A percentile compares a stretch with the other conserved stretches of the same genome.
Evolutionary conservation across 805 yeast genomes (phyloP).

Genomic region (Schwanniomyces polymorphus): DNA sequence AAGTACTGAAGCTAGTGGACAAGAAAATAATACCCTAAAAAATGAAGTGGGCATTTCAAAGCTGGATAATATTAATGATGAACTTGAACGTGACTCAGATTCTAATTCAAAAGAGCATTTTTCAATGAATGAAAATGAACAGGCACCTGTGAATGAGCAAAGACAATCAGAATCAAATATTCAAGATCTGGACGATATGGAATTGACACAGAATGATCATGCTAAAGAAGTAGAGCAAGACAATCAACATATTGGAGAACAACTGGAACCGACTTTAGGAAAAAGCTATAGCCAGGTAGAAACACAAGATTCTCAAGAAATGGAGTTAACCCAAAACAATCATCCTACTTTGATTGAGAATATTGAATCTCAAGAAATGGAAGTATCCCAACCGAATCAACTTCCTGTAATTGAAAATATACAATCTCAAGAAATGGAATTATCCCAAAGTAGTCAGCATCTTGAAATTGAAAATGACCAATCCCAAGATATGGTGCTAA

Average conservation of each 20-base stretch:
- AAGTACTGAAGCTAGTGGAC: no score
- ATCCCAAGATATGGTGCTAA: slow-evolving; percentile 22
- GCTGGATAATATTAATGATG: no score
- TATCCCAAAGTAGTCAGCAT: slow-evolving; percentile 6
- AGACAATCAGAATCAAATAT: no score
- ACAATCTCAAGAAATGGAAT: slow-evolving; percentile 10
- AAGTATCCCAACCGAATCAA: neutral
- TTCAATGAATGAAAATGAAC: no score
- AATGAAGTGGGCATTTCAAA: no score
- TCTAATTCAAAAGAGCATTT: no score
- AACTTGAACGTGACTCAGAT: no score
- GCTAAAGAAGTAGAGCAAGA: neutral
- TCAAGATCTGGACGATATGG: slow-evolving; percentile 7
- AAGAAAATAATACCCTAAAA: no score
- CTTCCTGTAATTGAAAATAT: neutral
- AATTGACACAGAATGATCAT: slow-evolving; percentile 7
- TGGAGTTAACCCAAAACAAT: slow-evolving; percentile 10
- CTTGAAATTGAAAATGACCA: slow-evolving; percentile 1
- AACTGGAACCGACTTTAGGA: no score
- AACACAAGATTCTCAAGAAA: slow-evolving; percentile 5
- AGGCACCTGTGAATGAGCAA: no score
- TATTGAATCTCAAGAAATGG: slow-evolving; percentile 8
- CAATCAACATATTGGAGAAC: neutral
- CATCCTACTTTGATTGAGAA: neutral
- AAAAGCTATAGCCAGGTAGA: no score